phyloP scores from a whole-genome alignment of 805 yeast genomes.

The Saccharomyces jurei region DNA sequence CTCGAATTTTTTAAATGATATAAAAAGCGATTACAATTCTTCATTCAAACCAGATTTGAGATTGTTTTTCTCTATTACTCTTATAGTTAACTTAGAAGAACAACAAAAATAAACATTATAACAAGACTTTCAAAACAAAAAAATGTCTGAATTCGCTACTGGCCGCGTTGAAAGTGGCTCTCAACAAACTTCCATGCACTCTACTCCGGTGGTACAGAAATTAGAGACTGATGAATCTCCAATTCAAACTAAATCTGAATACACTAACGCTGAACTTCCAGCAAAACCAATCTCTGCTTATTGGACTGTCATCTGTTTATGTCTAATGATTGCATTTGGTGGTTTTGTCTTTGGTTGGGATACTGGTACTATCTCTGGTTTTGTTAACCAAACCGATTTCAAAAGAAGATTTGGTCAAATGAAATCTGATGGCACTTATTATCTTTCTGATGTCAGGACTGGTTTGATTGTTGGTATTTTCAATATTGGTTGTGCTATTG shows the following conservation, averaged over 20 bases:
- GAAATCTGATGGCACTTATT: constrained; percentile 16
- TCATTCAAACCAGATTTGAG: not conserved
- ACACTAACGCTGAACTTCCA: not conserved
- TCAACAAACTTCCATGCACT: not conserved
- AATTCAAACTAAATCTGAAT: not conserved
- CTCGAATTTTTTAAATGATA: not conserved
- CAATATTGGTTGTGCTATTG: constrained; percentile 66
- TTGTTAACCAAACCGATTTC: constrained; percentile 51
- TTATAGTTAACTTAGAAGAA: not conserved
- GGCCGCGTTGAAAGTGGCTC: not conserved
- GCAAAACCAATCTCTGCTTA: not conserved
- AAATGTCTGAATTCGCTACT: not conserved
- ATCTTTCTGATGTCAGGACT: constrained; percentile 42
- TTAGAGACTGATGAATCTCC: not conserved
- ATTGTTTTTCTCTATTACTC: not conserved
- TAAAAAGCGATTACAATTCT: not conserved
- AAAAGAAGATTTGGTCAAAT: constrained; percentile 43
- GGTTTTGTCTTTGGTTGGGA: constrained; percentile 68
- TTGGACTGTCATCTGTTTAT: constrained; percentile 1
- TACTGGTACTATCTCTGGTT: constrained; percentile 74
- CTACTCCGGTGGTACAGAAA: not conserved
- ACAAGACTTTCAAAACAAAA: not conserved
- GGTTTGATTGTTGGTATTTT: constrained; percentile 50
- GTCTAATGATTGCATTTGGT: constrained; percentile 26
- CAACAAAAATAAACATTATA: not conserved